Evolutionary conservation across 2,329 filamentous ascomycete genomes (phyloP), one percentile per base, ranked within the genome.

Genomic region (Ustilaginoidea virens): DNA sequence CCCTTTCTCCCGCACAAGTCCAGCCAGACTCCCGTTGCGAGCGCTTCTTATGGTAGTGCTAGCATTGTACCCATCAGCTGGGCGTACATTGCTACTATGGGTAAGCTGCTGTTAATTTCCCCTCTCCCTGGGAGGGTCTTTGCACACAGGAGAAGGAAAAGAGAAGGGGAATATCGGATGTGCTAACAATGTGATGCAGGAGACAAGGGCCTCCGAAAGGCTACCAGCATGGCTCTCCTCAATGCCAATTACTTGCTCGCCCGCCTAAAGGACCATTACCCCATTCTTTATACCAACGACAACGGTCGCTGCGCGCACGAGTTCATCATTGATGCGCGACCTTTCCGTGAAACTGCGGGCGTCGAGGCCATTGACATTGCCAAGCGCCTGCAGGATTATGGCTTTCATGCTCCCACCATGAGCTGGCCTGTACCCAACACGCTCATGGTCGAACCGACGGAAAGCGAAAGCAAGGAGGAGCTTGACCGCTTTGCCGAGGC

Each of bases 341-440:
- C 73, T 15, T 93, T 94, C 65, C 80, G 82, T 49, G 78, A 86
- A 30, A 72, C 74, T 1, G 73, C 79, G 5, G 83, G 82, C 16
- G 61, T 96, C 42, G 86, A 94, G 57, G 87, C 80, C 17, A 90
- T 93, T 42, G 87, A 96, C 48, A 80, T 96, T 39, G 87, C 87
- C 46, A 96, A 96, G 66, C 81, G 87, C 37, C 72, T 96, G 13
- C 86, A 94, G 56, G 87, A 96, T 51, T 96, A 92, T 50, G 87
- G 87, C 23, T 96, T 96, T 70, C 87, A 96, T 55, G 81, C 86
- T 1, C 87, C 87, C 0, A 96, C 87, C 30, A 94, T 96, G 87
- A 85, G 76, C 50, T 94, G 82, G 81, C 87, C 87, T 2, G 85
- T 96, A 2, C 70, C 82, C 29, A 92, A 92, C 57, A 94, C 87